These are phyloP conservation scores for Rhipidocladum racemiflorum DNA, from an alignment of 176 grass and related monocot species.

Conservation along the genomic window DNA sequence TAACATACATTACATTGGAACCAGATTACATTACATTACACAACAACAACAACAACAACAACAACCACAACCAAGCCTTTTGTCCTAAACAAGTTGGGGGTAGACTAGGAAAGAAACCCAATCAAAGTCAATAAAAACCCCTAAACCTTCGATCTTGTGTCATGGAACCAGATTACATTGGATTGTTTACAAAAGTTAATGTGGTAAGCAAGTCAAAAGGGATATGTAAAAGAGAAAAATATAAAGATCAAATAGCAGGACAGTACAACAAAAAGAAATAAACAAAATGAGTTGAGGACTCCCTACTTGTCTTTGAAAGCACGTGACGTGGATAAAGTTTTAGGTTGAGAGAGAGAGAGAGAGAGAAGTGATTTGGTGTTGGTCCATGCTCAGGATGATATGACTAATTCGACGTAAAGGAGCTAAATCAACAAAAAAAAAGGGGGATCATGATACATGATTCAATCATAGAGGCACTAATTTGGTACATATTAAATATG, in stretches of 20 bases:
- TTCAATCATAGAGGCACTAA: not conserved
- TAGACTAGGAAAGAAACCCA: no score
- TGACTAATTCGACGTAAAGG: not conserved
- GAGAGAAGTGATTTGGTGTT: not conserved
- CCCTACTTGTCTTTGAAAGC: not conserved
- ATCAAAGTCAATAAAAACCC: no score
- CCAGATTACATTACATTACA: not conserved
- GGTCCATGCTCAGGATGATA: not conserved
- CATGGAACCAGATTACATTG: not conserved
- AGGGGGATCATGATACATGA: not conserved
- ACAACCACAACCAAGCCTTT: no score
- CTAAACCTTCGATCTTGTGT: no score
- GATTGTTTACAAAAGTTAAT: not conserved
- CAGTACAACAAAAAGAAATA: not conserved
- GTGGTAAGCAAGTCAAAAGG: not conserved
- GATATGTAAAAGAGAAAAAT: not conserved
- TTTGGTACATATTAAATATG: not conserved
- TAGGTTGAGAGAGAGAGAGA: not conserved
- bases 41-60: no score
- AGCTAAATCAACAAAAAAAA: slow-evolving; percentile 15
- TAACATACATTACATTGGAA: slow-evolving; percentile 1
- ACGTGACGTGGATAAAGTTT: not conserved
- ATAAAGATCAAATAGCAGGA: not conserved
- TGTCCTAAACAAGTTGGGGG: no score
- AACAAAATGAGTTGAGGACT: not conserved